Evolutionary conservation across 805 yeast genomes (phyloP), one percentile per base, ranked within the genome.

Genomic region (Ogataea populi-albae): DNA sequence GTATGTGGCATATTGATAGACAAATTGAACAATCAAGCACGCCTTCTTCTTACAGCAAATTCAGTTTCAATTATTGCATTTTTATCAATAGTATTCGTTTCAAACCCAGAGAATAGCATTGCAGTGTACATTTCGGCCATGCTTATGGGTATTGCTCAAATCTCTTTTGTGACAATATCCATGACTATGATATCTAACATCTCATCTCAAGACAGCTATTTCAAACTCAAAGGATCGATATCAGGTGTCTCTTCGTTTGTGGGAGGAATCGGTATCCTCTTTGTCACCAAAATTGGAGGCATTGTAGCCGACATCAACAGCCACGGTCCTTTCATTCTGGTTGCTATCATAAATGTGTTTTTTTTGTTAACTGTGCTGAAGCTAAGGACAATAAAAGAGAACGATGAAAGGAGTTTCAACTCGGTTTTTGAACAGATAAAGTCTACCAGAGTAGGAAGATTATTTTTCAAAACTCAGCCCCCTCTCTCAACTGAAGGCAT

Each of bases 161-260:
- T 79, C 35, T 82, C 83, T 7, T 67, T 73, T 23, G 72, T 79
- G 23, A 71, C 81, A 31, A 67, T 75, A 16, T 77, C 86, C 21
- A 75, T 81, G 78, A 75, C 86, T 6, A 63, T 81, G 47, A 28
- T 57, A 8, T 55, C 62, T 1, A 56, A 55, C 30, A 52, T 56
- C 17, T 44, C 54, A 6, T 68, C 75, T 21, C 68, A 74, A 5
- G 73, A 69, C 34, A 58, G 62, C 24, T 64, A 68, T 20, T 59
- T 68, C 22, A 60, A 57, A 16, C 62, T 68, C 38, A 72, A 75
- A 32, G 88, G 88, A n/a, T 67, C 83, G 3, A 69, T 82, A 26
- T 71, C 81, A 32, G 91, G 91, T 5, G 73, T 79, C 9, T 79
- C 77, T 52, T 72, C 81, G n/a, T 69, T 82, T 36, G 64, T 71